These are phyloP conservation scores for Coemansia pectinata DNA, from an alignment of 192 early-diverging fungal genomes.

Conservation along the genomic window DNA sequence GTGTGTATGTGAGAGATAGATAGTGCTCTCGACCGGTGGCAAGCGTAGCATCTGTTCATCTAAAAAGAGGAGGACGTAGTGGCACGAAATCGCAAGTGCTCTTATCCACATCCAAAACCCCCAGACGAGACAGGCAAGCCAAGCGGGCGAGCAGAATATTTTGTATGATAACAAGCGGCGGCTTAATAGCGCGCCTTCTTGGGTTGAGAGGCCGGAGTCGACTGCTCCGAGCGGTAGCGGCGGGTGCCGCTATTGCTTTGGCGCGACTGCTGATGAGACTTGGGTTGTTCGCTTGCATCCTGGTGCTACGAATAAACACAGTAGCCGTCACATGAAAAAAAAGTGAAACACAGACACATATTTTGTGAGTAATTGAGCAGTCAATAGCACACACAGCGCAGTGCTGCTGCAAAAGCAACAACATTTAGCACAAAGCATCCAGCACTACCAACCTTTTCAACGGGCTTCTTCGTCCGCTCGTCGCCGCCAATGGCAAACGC, in stretches of 20 bases:
- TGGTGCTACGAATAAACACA: conserved; percentile 16
- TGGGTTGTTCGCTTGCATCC: conserved; percentile 14
- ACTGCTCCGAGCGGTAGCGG: neutral
- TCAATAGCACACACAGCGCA: conserved; percentile 5
- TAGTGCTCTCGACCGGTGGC: neutral
- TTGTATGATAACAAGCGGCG: neutral
- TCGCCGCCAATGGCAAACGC: conserved; percentile 16
- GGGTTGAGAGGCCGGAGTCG: conserved; percentile 1
- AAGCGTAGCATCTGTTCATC: neutral
- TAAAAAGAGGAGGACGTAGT: neutral
- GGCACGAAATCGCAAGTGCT: neutral
- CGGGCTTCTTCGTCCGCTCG: neutral
- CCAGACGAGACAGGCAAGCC: conserved; percentile 1
- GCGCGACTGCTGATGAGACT: conserved; percentile 14
- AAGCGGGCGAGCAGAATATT: neutral
- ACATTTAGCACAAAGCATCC: neutral
- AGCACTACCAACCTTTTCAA: conserved; percentile 34
- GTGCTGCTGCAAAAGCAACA: neutral
- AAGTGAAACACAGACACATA: conserved; percentile 3
- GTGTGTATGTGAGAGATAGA: neutral
- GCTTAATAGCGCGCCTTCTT: conserved; percentile 4
- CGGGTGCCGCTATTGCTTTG: neutral
- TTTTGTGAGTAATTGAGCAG: conserved; percentile 1
- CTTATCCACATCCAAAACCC: neutral
- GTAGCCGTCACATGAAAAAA: neutral